Base-by-base conservation (phyloP, 2,329 filamentous ascomycete genomes). In the Fusarium circinatum region DNA sequence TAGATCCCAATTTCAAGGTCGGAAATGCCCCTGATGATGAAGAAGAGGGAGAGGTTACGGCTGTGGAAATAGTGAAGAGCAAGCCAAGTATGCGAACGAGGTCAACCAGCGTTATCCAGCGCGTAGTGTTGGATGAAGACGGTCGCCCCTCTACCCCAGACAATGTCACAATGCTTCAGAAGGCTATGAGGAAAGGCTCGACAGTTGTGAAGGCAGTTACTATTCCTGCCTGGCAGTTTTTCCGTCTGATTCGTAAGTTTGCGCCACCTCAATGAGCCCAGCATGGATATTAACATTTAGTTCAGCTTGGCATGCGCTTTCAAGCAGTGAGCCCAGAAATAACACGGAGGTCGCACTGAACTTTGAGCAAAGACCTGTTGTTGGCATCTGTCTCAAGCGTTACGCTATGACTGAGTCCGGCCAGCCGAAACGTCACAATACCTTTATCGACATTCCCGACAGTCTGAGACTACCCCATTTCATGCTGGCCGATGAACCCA, bases 181-280 rank as follows among this genome's bases (percentile, higher is more conserved):
- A 80, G 80, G 83, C 75, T 81, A 85, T 77, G 81, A 80, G 75
- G 80, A 86, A 79, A 82, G 85, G 75, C 15, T 88, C 87, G 18
- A 86, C 84, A 5, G 85, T 87, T 64, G 86, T 84, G 75, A 98
- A 96, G 79, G 95, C 97, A 77, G 93, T 98, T 20, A 92, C 96
- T 66, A 98, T 98, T 85, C 96, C 96, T 42, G 96, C 96, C 5
- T 98, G 95, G 95, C 96, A 98, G 78, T 98, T 98, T 79, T 98
- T 98, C 83, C 94, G 93, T 78, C 85, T 98, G 32, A 94, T 98
- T 77, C 95, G 93, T 95, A 85, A 84, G 93, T 87, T 77, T 70
- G 60, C 10, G 32, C 24, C 24, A 14, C 60, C 9, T 39, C 20
- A 20, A n/a, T 13, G 17, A 30, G 30, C 6, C 8, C n/a, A 36